Conservation (phyloP, 208 protist genomes). For the Angomonas ambiguus region DNA sequence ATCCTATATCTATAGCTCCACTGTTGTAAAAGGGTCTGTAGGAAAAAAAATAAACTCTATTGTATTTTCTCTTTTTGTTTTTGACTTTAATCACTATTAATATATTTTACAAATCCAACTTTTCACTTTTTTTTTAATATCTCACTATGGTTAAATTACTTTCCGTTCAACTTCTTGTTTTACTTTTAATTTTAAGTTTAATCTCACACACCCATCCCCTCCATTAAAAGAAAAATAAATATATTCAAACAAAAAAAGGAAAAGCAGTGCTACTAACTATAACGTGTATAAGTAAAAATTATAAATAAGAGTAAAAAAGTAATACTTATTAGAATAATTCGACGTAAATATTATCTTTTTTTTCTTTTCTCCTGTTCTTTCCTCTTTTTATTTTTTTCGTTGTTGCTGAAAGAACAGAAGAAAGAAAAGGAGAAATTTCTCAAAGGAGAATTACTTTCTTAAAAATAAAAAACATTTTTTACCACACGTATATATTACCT, state of each 20-base stretch:
- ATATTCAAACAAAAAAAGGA: too few species aligned
- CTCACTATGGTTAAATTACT: neutral
- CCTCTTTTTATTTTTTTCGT: neutral
- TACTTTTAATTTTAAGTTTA: neutral
- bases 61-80: slow-evolving; percentile 4
- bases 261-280: too few species aligned
- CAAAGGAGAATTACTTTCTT: too few species aligned
- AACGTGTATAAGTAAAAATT: too few species aligned
- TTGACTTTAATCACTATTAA: neutral
- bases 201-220: neutral
- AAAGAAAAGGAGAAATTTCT: too few species aligned
- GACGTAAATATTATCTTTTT: too few species aligned
- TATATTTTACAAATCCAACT: neutral
- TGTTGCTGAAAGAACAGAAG: neutral
- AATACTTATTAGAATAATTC: too few species aligned
- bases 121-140: slow-evolving; percentile 8
- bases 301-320: too few species aligned
- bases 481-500: too few species aligned
- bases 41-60: neutral
- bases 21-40: neutral
- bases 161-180: neutral
- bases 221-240: neutral
- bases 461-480: too few species aligned
- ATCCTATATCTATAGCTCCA: too few species aligned
- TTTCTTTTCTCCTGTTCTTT: too few species aligned